Percentiles rank a stretch among this genome's conserved stretches.
These are phyloP conservation scores for Dianthus caryophyllus DNA, from an alignment of 148 eudicot genomes.

Conservation along the genomic window DNA sequence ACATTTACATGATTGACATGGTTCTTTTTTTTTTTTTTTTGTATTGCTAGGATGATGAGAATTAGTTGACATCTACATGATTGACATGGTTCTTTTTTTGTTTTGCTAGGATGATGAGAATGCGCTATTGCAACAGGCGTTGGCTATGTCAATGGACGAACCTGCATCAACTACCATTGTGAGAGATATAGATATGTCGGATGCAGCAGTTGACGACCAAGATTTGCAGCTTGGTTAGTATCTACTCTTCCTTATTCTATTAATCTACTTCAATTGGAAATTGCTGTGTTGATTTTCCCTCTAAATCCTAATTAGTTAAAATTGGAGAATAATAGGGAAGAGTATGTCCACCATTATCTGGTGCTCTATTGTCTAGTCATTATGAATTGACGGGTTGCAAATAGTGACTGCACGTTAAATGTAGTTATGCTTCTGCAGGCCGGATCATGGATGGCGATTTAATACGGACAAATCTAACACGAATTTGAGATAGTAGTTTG, in stretches of 20 bases:
- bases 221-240: conserved; percentile 82
- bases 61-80: too few species aligned
- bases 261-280: not conserved
- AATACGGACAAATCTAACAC: not conserved
- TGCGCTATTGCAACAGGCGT: conserved; percentile 88
- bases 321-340: not conserved
- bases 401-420: not conserved
- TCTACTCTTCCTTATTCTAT: not conserved
- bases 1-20: not conserved
- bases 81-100: not conserved
- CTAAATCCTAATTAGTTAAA: not conserved
- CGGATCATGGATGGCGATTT: not conserved
- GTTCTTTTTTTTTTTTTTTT: not conserved
- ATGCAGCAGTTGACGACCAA: conserved; percentile 74
- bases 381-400: not conserved
- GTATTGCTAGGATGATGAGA: conserved; percentile 75
- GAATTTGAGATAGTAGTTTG: not conserved
- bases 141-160: conserved; percentile 99
- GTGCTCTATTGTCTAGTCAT: not conserved
- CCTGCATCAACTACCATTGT: conserved; percentile 51
- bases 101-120: conserved; percentile 81
- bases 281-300: not conserved
- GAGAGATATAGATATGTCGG: conserved; percentile 84
- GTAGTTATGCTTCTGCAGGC: not conserved
- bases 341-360: not conserved